These are phyloP conservation scores for Diaporthe batatas DNA, from an alignment of 2,329 filamentous ascomycete genomes.

Conservation along the genomic window DNA sequence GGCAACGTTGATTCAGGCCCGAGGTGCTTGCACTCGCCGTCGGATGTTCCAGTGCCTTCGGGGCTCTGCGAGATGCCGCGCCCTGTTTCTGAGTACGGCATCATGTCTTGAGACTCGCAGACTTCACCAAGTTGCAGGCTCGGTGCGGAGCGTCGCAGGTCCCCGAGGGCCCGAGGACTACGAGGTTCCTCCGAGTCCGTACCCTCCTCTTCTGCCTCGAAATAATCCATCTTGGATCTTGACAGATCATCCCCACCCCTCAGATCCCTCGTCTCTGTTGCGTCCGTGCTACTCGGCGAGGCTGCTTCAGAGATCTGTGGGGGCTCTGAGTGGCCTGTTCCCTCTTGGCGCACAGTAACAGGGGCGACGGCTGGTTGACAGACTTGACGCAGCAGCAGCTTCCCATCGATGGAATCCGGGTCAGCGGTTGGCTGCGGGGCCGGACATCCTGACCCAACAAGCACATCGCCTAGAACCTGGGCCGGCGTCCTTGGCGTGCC, in stretches of 20 bases:
- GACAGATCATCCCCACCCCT: conserved; percentile 27
- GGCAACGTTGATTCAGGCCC: not conserved
- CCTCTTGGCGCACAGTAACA: not conserved
- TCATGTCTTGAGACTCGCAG: conserved; percentile 11
- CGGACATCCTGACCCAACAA: not conserved
- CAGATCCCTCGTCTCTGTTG: not conserved
- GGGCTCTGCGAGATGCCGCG: not conserved
- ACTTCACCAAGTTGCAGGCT: not conserved
- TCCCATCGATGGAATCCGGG: no score
- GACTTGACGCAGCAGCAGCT: not conserved
- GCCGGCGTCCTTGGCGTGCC: not conserved
- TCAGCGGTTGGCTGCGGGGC: not conserved
- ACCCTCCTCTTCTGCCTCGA: conserved; percentile 29
- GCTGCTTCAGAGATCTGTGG: not conserved
- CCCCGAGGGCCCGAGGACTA: not conserved
- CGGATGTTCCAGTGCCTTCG: not conserved
- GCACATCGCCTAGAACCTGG: not conserved
- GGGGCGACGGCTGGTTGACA: not conserved
- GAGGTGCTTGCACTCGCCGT: not conserved
- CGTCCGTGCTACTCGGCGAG: not conserved
- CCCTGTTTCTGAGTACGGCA: conserved; percentile 16
- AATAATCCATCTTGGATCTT: conserved; percentile 25
- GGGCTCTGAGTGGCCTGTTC: not conserved
- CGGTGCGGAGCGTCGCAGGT: not conserved
- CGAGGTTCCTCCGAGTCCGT: not conserved